phyloP scores from a whole-genome alignment of 345 rosid genomes.

The Melaleuca quinquenervia region DNA sequence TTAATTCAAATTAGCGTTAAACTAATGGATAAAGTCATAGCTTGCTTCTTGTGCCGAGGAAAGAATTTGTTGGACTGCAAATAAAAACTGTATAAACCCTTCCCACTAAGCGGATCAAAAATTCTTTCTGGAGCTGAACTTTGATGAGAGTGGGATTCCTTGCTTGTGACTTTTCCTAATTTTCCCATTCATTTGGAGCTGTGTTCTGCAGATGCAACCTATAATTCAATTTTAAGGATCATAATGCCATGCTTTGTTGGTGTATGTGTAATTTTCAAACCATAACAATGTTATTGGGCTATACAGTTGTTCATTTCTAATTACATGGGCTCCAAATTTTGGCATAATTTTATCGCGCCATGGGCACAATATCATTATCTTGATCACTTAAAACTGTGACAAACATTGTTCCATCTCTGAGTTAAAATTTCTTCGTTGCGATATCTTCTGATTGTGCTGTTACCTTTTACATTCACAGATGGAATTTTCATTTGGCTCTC shows the following conservation, averaged over 20 bases:
- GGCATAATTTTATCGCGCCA: neutral
- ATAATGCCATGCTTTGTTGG: neutral
- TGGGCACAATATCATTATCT: neutral
- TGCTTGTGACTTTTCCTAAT: neutral
- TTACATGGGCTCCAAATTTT: neutral
- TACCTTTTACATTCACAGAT: conserved; percentile 32
- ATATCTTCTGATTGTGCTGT: neutral
- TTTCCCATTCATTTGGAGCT: neutral
- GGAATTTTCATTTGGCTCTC: conserved; percentile 88
- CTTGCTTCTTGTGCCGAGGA: neutral
- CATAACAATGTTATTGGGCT: neutral
- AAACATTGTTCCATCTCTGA: neutral
- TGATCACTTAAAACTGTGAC: neutral
- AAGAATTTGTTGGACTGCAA: neutral
- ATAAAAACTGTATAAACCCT: neutral
- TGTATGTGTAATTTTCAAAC: neutral
- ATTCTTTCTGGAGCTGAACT: neutral
- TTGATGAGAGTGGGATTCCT: neutral
- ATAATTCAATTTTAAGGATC: neutral
- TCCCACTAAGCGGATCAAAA: neutral
- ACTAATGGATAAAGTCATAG: neutral
- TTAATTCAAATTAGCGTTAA: neutral
- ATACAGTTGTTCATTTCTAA: neutral
- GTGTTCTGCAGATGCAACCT: neutral
- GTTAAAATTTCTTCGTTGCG: neutral